A percentile compares a stretch with the other conserved stretches of the same genome.
Conservation (phyloP, 1,284 basidiomycete species). For the Trichosporon sp. region DNA sequence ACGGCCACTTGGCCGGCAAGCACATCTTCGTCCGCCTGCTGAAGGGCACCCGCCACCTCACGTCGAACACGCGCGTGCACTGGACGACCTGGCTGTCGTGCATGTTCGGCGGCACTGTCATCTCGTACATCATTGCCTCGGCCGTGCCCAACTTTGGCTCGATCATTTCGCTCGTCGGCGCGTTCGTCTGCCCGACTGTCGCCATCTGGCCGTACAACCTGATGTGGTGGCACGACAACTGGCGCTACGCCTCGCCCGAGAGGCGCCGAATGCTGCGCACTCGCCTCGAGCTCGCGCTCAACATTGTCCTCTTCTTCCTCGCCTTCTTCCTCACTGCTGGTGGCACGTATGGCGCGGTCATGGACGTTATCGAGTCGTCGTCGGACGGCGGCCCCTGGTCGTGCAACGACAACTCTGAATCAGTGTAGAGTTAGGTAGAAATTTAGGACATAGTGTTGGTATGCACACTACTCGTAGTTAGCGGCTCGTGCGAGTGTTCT, state of each 20-base stretch:
- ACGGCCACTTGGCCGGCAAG: slow-evolving; percentile 53
- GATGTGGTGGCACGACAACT: slow-evolving; percentile 15
- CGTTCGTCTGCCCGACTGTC: slow-evolving; percentile 6
- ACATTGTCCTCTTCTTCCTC: slow-evolving; percentile 26
- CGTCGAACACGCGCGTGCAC: slow-evolving; percentile 56
- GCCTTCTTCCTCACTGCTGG: slow-evolving; percentile 26
- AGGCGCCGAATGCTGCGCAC: neutral
- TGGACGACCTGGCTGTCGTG: slow-evolving; percentile 54
- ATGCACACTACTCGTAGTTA: neutral
- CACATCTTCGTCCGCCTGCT: slow-evolving; percentile 60
- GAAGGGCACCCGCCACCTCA: slow-evolving; percentile 55
- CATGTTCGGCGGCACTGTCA: slow-evolving; percentile 27
- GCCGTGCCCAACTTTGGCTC: slow-evolving; percentile 17
- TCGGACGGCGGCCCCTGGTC: slow-evolving; percentile 24
- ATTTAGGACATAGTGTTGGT: neutral
- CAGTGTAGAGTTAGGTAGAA: neutral
- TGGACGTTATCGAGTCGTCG: slow-evolving; percentile 18
- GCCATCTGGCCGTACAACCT: slow-evolving; percentile 3
- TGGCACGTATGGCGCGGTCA: slow-evolving; percentile 6
- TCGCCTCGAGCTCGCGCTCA: slow-evolving; percentile 13
- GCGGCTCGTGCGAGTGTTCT: too few relatives aligned
- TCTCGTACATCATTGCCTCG: slow-evolving; percentile 19
- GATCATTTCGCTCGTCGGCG: slow-evolving; percentile 10
- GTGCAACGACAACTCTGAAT: slow-evolving; percentile 24
- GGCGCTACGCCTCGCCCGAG: neutral